phyloP scores from a whole-genome alignment of 345 rosid species.

The Murraya koenigii region DNA sequence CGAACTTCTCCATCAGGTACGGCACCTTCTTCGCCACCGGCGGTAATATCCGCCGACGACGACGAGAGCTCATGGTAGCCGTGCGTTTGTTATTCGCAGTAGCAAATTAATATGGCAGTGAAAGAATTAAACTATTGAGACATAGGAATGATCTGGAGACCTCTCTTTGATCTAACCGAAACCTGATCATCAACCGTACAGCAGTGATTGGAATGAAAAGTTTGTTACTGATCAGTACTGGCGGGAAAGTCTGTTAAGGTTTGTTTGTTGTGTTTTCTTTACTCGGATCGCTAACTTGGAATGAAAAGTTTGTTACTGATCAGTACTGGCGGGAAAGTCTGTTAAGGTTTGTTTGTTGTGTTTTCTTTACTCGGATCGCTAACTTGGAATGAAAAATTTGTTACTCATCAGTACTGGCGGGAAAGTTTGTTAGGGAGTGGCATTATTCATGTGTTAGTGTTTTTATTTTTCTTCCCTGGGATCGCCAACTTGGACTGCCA shows the following conservation, averaged over 20 bases:
- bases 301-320: not conserved
- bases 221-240: not conserved
- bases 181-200: not conserved
- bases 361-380: too few species aligned
- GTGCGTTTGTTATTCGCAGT: not conserved
- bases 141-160: not conserved
- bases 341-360: not conserved
- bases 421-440: not conserved
- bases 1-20: conserved; percentile 69
- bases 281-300: not conserved
- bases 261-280: not conserved
- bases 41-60: conserved; percentile 18
- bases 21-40: conserved; percentile 81
- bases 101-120: not conserved
- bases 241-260: not conserved
- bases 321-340: not conserved
- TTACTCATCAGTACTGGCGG: not conserved
- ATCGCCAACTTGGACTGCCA: not conserved
- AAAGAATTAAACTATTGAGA: not conserved
- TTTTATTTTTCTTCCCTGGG: not conserved
- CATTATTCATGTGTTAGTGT: too few species aligned
- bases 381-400: not conserved
- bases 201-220: not conserved
- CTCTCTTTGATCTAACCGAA: not conserved
- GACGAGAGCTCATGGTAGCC: not conserved